Evolutionary conservation across 2,329 filamentous ascomycete species (phyloP).

Genomic region (Exophiala phaeomuriformis): DNA sequence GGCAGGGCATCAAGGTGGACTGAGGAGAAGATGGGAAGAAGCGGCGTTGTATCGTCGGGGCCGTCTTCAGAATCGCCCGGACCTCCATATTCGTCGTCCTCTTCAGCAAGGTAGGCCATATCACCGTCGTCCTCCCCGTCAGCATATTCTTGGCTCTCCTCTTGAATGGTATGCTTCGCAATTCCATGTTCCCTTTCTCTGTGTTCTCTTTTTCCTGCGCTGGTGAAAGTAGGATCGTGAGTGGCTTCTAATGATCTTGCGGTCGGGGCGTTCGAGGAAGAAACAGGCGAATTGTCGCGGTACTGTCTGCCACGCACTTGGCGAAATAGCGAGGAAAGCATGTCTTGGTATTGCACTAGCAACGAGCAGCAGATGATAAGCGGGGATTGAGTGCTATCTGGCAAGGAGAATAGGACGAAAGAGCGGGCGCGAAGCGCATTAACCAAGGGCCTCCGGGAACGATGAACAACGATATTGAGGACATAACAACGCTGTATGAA

Average conservation of each 20-base stretch:
- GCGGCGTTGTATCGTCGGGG: conserved; percentile 42
- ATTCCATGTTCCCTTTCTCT: conserved; percentile 2
- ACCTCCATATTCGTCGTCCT: conserved; percentile 32
- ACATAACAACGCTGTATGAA: neutral
- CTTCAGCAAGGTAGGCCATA: conserved; percentile 28
- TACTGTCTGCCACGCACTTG: conserved; percentile 9
- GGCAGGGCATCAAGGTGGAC: conserved; percentile 75
- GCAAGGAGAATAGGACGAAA: neutral
- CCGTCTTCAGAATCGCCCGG: conserved; percentile 40
- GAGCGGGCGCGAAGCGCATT: neutral
- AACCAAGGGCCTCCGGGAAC: neutral
- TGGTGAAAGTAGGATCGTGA: conserved; percentile 12
- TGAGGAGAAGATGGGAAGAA: conserved; percentile 73
- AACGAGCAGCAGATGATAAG: neutral
- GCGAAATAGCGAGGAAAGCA: conserved; percentile 20
- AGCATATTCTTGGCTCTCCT: conserved; percentile 14
- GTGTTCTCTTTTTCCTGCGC: neutral
- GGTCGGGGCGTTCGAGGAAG: conserved; percentile 27
- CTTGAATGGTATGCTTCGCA: neutral
- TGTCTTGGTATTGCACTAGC: neutral
- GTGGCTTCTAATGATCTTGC: conserved; percentile 14
- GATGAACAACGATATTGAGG: neutral
- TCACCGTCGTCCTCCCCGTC: conserved; percentile 30
- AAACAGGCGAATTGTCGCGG: conserved; percentile 29
- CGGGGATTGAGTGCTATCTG: neutral